These are phyloP conservation scores for Geum urbanum DNA, from an alignment of 306 rosid species.

Conservation along the genomic window DNA sequence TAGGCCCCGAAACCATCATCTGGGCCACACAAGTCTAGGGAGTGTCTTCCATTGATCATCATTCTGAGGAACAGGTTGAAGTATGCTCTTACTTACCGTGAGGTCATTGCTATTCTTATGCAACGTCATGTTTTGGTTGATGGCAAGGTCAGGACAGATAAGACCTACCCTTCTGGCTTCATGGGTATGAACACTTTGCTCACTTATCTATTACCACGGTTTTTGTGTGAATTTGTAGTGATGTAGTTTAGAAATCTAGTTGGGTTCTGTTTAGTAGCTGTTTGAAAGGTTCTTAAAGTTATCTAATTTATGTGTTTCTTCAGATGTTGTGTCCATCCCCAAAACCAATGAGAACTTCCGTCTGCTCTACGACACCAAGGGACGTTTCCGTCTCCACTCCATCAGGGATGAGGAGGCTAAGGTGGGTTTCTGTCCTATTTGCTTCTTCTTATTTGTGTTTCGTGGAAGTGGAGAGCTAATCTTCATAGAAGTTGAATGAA, in stretches of 20 bases:
- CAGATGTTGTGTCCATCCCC: slow-evolving; percentile 87
- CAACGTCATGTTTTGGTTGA: slow-evolving; percentile 78
- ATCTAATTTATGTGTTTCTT: neutral
- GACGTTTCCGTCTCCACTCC: slow-evolving; percentile 82
- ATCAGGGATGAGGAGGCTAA: slow-evolving; percentile 78
- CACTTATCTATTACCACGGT: neutral
- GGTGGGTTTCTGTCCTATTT: slow-evolving; percentile 31
- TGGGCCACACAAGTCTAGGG: slow-evolving; percentile 91
- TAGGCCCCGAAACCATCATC: slow-evolving; percentile 93
- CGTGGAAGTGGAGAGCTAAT: neutral
- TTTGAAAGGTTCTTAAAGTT: neutral
- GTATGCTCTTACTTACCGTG: slow-evolving; percentile 82
- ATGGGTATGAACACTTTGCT: slow-evolving; percentile 50
- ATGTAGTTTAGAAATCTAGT: neutral
- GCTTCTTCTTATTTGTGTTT: neutral
- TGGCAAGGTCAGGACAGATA: slow-evolving; percentile 82
- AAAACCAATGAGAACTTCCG: slow-evolving; percentile 85
- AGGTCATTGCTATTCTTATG: slow-evolving; percentile 74
- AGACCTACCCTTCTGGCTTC: slow-evolving; percentile 79
- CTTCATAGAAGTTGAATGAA: no score
- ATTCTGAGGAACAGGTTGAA: slow-evolving; percentile 70
- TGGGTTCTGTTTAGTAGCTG: neutral
- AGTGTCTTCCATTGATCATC: slow-evolving; percentile 69
- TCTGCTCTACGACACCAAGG: slow-evolving; percentile 81
- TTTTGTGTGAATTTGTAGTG: neutral